These are phyloP conservation scores for Triangularia verruculosa DNA, from an alignment of 2,329 filamentous ascomycete species.

Conservation along the genomic window DNA sequence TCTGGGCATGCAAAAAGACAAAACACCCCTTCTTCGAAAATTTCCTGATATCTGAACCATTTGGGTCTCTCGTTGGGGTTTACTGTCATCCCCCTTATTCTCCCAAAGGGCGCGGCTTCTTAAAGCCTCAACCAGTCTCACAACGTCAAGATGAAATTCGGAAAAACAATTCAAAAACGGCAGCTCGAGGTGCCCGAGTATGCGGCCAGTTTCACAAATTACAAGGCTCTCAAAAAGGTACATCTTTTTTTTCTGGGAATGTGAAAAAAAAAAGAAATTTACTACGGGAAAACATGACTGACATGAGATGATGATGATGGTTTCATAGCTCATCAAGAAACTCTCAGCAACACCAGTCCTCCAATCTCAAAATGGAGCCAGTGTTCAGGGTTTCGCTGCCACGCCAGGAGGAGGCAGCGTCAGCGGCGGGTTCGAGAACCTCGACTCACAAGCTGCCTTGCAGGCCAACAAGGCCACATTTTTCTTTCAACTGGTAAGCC, in stretches of 20 bases:
- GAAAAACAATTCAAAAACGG: slow-evolving; percentile 98
- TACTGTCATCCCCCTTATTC: slow-evolving; percentile 8
- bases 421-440: slow-evolving; percentile 26
- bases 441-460: slow-evolving; percentile 81
- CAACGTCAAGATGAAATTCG: slow-evolving; percentile 81
- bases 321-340: slow-evolving; percentile 97
- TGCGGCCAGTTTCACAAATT: slow-evolving; percentile 98
- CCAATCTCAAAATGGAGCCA: slow-evolving; percentile 63
- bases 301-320: slow-evolving; percentile 29
- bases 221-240: slow-evolving; percentile 99
- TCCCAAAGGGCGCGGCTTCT: slow-evolving; percentile 13
- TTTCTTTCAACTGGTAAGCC: slow-evolving; percentile 88
- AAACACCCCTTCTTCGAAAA: no score
- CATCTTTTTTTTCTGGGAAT: no score
- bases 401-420: not conserved
- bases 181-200: slow-evolving; percentile 99
- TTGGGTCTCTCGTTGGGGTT: not conserved
- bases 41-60: no score
- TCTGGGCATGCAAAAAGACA: not conserved
- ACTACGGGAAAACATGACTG: slow-evolving; percentile 34
- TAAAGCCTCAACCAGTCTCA: slow-evolving; percentile 21
- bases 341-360: slow-evolving; percentile 88
- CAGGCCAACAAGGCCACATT: slow-evolving; percentile 98
- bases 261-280: no score
- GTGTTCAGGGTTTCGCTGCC: slow-evolving; percentile 29